Conservation (phyloP, 352 stramenopile species). For the Peronospora farinosa region DNA sequence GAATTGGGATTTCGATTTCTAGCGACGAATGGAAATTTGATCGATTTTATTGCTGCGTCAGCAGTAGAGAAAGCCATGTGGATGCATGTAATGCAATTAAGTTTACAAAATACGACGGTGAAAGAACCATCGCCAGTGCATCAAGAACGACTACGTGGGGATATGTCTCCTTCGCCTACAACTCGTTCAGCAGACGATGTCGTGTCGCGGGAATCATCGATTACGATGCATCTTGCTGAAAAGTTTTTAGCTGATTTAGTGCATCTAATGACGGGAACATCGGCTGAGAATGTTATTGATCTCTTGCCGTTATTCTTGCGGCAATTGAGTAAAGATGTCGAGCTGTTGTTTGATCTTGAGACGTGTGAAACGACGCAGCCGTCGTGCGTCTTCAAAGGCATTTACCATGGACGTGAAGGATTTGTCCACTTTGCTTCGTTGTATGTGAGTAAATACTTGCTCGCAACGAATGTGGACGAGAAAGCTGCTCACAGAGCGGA, state of each 20-base stretch:
- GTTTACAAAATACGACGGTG: slow-evolving; percentile 42
- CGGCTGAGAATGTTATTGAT: slow-evolving; percentile 42
- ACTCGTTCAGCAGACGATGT: slow-evolving; percentile 40
- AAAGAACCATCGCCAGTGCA: slow-evolving; percentile 39
- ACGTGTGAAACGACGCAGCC: slow-evolving; percentile 63
- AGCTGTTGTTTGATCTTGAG: slow-evolving; percentile 81
- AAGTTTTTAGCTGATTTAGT: slow-evolving; percentile 67
- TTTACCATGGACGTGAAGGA: slow-evolving; percentile 81
- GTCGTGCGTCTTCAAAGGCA: slow-evolving; percentile 82
- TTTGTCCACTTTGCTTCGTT: slow-evolving; percentile 81
- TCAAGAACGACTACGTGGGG: slow-evolving; percentile 30
- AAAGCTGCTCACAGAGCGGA: slow-evolving; percentile 47
- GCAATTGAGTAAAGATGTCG: slow-evolving; percentile 82
- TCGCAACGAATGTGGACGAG: slow-evolving; percentile 49
- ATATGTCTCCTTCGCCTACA: slow-evolving; percentile 18
- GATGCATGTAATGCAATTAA: slow-evolving; percentile 76
- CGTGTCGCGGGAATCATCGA: slow-evolving; percentile 46
- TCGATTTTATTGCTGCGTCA: slow-evolving; percentile 78
- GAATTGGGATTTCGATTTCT: slow-evolving; percentile 79
- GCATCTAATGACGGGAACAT: slow-evolving; percentile 38
- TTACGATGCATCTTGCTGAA: slow-evolving; percentile 61
- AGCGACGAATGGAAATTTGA: slow-evolving; percentile 75
- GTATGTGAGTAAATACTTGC: slow-evolving; percentile 75
- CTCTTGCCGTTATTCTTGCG: slow-evolving; percentile 58
- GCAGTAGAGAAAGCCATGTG: slow-evolving; percentile 75